Evolutionary conservation across 1,284 basidiomycete species (phyloP).

Genomic region (Cryptococcus sp.): DNA sequence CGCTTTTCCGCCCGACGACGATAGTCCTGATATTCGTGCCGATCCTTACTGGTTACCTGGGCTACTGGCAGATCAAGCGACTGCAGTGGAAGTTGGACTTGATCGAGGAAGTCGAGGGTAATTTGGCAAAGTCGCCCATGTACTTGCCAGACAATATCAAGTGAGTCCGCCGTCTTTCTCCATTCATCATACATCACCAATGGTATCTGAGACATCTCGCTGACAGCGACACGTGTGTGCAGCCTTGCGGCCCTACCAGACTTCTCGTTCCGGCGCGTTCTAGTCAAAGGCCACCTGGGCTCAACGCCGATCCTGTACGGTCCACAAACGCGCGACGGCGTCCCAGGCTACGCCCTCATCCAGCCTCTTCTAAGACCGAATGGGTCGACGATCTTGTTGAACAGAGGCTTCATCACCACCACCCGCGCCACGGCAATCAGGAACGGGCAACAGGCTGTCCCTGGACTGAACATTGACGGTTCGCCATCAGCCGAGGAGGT

Average conservation of each 20-base stretch:
- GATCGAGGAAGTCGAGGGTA: constrained; percentile 92
- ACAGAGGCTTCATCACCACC: constrained; percentile 81
- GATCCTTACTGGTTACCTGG: constrained; percentile 85
- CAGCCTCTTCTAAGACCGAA: constrained; percentile 73
- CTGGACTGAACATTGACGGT: constrained; percentile 29
- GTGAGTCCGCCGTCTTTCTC: constrained; percentile 59
- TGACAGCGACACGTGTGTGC: neutral
- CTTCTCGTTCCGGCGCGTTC: constrained; percentile 81
- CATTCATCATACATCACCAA: neutral
- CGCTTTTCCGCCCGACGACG: constrained; percentile 62
- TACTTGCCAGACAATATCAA: constrained; percentile 81
- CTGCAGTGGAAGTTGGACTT: constrained; percentile 93
- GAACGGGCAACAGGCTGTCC: constrained; percentile 57
- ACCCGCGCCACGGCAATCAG: constrained; percentile 47
- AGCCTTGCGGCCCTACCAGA: constrained; percentile 69
- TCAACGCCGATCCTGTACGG: constrained; percentile 78
- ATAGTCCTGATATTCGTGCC: constrained; percentile 83
- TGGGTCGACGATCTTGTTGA: constrained; percentile 67
- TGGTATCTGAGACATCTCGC: neutral
- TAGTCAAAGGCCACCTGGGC: constrained; percentile 75
- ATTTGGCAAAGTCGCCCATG: constrained; percentile 78
- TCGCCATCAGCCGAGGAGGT: constrained; percentile 34
- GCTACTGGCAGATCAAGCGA: constrained; percentile 87
- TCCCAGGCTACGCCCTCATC: constrained; percentile 77
- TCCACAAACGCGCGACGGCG: constrained; percentile 84